Percentiles rank a stretch among this genome's conserved stretches.
Evolutionary conservation across 2,329 filamentous ascomycete species (phyloP).

Genomic region (Trichoderma cornu-damae): DNA sequence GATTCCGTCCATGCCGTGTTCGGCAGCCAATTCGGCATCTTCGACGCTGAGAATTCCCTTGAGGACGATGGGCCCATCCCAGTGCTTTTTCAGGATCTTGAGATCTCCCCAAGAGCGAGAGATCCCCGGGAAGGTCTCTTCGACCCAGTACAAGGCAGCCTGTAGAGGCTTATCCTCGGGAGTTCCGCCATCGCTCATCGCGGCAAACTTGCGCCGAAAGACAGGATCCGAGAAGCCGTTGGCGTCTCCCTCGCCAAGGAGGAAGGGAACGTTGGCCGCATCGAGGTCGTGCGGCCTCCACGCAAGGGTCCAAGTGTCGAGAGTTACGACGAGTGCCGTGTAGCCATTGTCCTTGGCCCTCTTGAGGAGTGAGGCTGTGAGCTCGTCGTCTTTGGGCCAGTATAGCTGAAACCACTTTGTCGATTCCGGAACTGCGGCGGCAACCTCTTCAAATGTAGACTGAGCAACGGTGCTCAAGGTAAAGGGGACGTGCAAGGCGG

Average conservation of each 20-base stretch:
- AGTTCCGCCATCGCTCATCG: conserved; percentile 39
- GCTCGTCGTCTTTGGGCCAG: conserved; percentile 61
- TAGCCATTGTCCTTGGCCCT: conserved; percentile 59
- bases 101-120: conserved; percentile 58
- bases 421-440: conserved; percentile 50
- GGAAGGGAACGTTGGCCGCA: conserved; percentile 55
- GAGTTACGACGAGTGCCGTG: conserved; percentile 62
- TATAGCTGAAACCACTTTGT: conserved; percentile 70
- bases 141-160: conserved; percentile 51
- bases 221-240: conserved; percentile 64
- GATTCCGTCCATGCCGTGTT: conserved; percentile 37
- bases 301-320: conserved; percentile 64
- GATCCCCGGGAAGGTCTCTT: conserved; percentile 43
- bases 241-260: conserved; percentile 52
- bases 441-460: conserved; percentile 62
- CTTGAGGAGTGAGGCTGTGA: conserved; percentile 58
- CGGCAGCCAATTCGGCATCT: conserved; percentile 36
- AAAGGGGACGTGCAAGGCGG: conserved; percentile 57
- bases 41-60: conserved; percentile 40
- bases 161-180: conserved; percentile 44
- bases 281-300: conserved; percentile 68
- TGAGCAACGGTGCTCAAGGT: conserved; percentile 61
- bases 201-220: conserved; percentile 39
- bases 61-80: conserved; percentile 49
- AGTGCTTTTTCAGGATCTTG: conserved; percentile 51